These are phyloP conservation scores for Aspergillus bombycis DNA, from an alignment of 2,329 filamentous ascomycete species.

Conservation along the genomic window DNA sequence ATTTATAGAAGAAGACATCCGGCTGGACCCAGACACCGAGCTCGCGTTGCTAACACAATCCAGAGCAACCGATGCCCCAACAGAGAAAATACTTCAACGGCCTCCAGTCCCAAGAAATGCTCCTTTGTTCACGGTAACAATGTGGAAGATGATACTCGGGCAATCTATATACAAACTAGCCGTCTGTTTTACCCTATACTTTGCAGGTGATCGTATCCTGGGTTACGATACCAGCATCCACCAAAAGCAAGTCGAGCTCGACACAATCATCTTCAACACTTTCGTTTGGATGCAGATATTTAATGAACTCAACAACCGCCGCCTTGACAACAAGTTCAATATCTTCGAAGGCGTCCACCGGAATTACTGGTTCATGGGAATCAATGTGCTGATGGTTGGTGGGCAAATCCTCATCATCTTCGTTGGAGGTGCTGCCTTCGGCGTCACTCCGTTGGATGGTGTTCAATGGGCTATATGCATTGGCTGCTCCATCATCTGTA, in stretches of 20 bases:
- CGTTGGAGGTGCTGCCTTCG: conserved; percentile 77
- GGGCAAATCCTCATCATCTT: conserved; percentile 87
- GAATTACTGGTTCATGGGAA: conserved; percentile 84
- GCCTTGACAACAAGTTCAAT: conserved; percentile 90
- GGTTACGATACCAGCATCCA: conserved; percentile 38
- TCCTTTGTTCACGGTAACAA: conserved; percentile 76
- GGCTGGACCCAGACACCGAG: not conserved
- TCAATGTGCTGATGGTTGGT: conserved; percentile 81
- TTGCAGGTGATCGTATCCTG: conserved; percentile 64
- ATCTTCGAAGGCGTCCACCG: conserved; percentile 81
- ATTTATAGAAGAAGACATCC: not conserved
- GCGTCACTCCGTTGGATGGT: conserved; percentile 68
- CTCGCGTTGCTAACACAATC: not conserved
- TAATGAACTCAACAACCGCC: conserved; percentile 93
- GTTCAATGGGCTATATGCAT: conserved; percentile 84
- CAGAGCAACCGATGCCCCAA: conserved; percentile 77
- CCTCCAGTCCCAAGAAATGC: conserved; percentile 72
- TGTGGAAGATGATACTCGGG: conserved; percentile 99
- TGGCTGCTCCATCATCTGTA: conserved; percentile 34
- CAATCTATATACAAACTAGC: conserved; percentile 83
- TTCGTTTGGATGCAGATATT: conserved; percentile 99
- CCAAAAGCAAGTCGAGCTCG: conserved; percentile 51
- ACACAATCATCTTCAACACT: conserved; percentile 91
- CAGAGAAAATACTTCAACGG: conserved; percentile 69
- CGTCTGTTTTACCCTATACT: conserved; percentile 78